These are phyloP conservation scores for Cubamyces sp. DNA, from an alignment of 768 basidiomycete species.

Conservation along the genomic window DNA sequence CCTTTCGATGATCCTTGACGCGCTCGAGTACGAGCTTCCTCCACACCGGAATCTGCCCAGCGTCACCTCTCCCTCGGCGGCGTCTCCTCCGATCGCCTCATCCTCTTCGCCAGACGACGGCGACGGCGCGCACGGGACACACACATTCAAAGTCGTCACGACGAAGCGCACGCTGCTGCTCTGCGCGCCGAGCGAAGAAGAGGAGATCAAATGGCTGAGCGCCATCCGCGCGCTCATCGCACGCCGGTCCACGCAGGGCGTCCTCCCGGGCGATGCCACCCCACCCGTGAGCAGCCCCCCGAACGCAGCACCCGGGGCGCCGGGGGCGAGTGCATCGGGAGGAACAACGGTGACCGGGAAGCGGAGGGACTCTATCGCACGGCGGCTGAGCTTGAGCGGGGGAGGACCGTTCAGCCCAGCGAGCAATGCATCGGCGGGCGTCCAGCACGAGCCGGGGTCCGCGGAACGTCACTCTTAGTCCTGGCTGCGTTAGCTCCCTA, in stretches of 20 bases:
- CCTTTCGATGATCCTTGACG: conserved; percentile 86
- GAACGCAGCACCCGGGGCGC: background rate
- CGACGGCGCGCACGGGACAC: conserved; percentile 49
- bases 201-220: conserved; percentile 98
- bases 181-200: conserved; percentile 84
- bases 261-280: conserved; percentile 38
- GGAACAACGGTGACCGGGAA: conserved; percentile 19
- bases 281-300: conserved; percentile 20
- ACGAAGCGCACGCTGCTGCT: conserved; percentile 88
- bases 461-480: conserved; percentile 31
- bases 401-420: conserved; percentile 26
- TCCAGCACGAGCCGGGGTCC: conserved; percentile 27
- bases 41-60: conserved; percentile 43
- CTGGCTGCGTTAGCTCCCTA: background rate
- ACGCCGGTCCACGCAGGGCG: conserved; percentile 50
- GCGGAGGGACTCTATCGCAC: conserved; percentile 36
- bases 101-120: conserved; percentile 37
- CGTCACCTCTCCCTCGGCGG: conserved; percentile 36
- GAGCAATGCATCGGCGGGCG: conserved; percentile 11
- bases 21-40: conserved; percentile 82
- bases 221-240: conserved; percentile 92
- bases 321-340: conserved; percentile 4
- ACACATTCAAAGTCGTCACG: conserved; percentile 96
- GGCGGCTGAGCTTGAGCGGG: conserved; percentile 39
- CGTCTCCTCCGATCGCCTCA: conserved; percentile 38